Base-by-base conservation (phyloP, 805 yeast genomes). In the Tetrapisispora fleetii region DNA sequence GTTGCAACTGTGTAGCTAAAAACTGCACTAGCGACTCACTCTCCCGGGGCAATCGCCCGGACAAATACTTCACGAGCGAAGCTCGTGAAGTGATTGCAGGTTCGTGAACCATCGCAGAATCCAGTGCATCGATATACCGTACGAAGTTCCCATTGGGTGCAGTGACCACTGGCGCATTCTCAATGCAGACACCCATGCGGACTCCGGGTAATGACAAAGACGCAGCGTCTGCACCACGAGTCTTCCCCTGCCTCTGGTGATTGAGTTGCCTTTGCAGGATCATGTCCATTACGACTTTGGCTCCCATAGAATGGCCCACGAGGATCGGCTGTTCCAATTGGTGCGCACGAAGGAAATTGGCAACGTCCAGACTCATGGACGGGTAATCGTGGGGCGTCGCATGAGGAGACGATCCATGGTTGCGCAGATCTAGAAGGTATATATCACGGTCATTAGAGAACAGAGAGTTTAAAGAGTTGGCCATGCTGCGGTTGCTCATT, bases 371-470 rank as follows among this genome's bases (percentile, higher is more conserved):
- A 0, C 96, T 83, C 69, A 91, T 70, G 1, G 90, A 71, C 1
- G 85, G 83, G 64, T 90, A 90, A 59, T 85, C 90, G 58, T 85
- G 86, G 30, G 83, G 68, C 0, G 64, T 59, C n/a, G 58, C 61
- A 56, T 85, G 95, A 1, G 96, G 96, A 1, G 96, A 85, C n/a
- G 75, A 80, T 1, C 99, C 99, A 62, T 90, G 96, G 65, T 93
- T 90, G 52, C 99, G 72, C 50, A 90, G 71, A 62, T 91, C 98
- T 17, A 84, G 59, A 54, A 86, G 76, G 59, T 76, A 83, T 3
- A 84, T 79, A 51, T 81, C 81, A 41, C 88, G 67, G 24, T 30
- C 18, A 14, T 32, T 41, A 13, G 69, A 63, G 50, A 83, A 59
- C 13, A 59, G 54, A 19, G 64, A 64, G 16, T 78, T 74, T 33